Evolutionary conservation across 139 green algal genomes (phyloP).

Genomic region (Auxenochlorella pyrenoidosa): DNA sequence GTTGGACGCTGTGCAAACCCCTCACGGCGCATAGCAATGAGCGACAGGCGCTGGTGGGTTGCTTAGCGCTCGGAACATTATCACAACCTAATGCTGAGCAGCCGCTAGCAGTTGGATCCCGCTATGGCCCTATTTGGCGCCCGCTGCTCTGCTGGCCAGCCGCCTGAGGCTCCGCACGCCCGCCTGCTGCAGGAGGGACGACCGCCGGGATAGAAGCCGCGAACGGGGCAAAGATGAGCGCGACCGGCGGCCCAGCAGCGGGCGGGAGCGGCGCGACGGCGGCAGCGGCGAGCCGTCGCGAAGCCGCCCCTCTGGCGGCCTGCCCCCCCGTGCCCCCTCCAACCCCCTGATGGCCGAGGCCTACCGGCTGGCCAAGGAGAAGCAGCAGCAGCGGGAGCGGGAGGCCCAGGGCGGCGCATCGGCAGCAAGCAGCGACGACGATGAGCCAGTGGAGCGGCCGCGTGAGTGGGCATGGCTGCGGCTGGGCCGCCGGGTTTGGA

Average conservation of each 20-base stretch:
- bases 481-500: too few species aligned
- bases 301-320: neutral
- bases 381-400: neutral
- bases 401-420: conserved; percentile 2
- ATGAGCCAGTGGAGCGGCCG: conserved; percentile 2
- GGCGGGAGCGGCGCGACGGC: conserved; percentile 3
- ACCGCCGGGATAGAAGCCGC: neutral
- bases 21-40: neutral
- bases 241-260: neutral
- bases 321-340: conserved; percentile 6
- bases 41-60: neutral
- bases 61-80: too few species aligned
- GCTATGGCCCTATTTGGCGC: neutral
- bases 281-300: neutral
- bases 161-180: neutral
- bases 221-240: neutral
- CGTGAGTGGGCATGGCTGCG: neutral
- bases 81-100: neutral
- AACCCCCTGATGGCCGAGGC: conserved; percentile 47
- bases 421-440: neutral
- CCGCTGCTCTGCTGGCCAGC: neutral
- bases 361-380: conserved; percentile 14
- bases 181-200: neutral
- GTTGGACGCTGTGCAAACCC: neutral
- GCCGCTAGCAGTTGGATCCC: neutral